Conservation (phyloP, 345 rosid genomes). For the Noccaea bulbosa region DNA sequence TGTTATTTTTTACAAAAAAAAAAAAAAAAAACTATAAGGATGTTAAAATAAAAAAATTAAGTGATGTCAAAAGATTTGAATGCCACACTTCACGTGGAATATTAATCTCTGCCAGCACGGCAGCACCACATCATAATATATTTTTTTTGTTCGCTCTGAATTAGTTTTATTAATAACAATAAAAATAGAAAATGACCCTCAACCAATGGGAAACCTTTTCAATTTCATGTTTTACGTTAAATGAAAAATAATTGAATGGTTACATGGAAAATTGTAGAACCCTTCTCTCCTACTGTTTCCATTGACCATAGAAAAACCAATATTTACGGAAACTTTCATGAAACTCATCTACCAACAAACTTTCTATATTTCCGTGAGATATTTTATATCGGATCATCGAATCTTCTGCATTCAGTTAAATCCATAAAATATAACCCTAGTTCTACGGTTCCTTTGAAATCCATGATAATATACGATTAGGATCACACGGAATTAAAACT, state of each 20-base stretch:
- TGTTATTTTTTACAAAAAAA: too few species aligned
- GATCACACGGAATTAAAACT: neutral
- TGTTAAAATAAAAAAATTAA: neutral
- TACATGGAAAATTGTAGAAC: neutral
- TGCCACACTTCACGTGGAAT: neutral
- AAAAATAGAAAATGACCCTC: neutral
- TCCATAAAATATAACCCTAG: neutral
- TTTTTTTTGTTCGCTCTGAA: neutral
- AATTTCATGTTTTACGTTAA: neutral
- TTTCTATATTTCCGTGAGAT: too few species aligned
- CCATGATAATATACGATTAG: neutral
- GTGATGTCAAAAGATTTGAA: neutral
- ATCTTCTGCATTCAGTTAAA: too few species aligned
- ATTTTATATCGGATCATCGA: too few species aligned
- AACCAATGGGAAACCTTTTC: neutral
- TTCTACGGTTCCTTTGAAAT: neutral
- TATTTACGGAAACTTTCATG: neutral
- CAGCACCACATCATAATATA: neutral
- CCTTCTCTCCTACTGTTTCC: neutral
- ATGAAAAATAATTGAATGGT: too few species aligned
- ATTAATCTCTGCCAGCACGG: constrained; percentile 6
- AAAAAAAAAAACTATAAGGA: too few species aligned
- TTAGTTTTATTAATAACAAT: neutral
- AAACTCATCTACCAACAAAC: neutral
- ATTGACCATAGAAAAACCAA: neutral